phyloP scores from a whole-genome alignment of 2,329 filamentous ascomycete species.

The Immersiporthe knoxdaviesiana region DNA sequence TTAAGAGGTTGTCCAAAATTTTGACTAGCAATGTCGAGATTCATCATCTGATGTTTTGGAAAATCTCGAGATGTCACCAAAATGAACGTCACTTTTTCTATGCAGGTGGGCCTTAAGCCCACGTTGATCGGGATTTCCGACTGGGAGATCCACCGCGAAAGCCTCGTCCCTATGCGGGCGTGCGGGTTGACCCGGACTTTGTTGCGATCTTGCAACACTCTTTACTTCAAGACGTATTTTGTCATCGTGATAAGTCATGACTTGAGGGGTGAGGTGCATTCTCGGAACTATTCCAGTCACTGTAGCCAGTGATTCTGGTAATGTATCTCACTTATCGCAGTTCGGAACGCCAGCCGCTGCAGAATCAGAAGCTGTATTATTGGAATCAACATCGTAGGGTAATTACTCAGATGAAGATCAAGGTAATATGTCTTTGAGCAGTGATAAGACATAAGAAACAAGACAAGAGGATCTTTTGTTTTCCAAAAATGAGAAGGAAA shows the following conservation, averaged over 20 bases:
- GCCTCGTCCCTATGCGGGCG: not conserved
- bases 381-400: too few species aligned
- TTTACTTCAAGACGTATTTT: not conserved
- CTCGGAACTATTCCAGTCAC: not conserved
- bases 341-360: too few species aligned
- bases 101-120: not conserved
- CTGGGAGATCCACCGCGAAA: not conserved
- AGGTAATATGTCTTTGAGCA: too few species aligned
- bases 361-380: too few species aligned
- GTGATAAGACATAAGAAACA: too few species aligned
- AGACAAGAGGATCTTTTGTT: too few species aligned
- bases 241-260: not conserved
- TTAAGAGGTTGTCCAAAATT: not conserved
- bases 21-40: constrained; percentile 22
- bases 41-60: constrained; percentile 20
- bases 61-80: constrained; percentile 21
- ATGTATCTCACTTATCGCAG: too few species aligned
- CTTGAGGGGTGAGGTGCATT: not conserved
- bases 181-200: not conserved
- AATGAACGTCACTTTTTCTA: not conserved
- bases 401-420: too few species aligned
- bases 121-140: not conserved
- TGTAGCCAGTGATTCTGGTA: too few species aligned
- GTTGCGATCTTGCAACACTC: not conserved
- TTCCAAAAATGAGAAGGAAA: too few species aligned